Evolutionary conservation across 2,329 filamentous ascomycete genomes (phyloP).

Genomic region (Aspergillus quadricinctus): DNA sequence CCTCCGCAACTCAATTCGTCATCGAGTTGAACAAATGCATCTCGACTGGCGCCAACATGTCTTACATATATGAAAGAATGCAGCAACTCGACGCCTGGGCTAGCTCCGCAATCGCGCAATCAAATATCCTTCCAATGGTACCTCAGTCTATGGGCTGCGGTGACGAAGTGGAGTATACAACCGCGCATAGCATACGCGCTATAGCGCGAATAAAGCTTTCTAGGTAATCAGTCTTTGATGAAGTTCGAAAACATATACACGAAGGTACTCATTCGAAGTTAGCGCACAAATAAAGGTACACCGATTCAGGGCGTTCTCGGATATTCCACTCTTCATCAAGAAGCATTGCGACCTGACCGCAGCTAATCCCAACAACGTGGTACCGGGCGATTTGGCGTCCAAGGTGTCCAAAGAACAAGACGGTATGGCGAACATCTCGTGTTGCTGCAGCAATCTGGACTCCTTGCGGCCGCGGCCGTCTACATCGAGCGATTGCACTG

Average conservation of each 20-base stretch:
- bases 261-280: constrained; percentile 4
- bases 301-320: constrained; percentile 44
- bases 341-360: constrained; percentile 42
- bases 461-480: constrained; percentile 25
- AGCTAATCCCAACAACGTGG: constrained; percentile 18
- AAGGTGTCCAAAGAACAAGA: constrained; percentile 14
- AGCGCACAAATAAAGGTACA: constrained; percentile 45
- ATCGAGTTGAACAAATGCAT: constrained; percentile 39
- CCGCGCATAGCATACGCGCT: constrained; percentile 36
- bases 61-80: constrained; percentile 39
- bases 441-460: constrained; percentile 29
- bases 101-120: constrained; percentile 31
- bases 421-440: constrained; percentile 27
- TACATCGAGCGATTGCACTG: constrained; percentile 27
- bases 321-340: constrained; percentile 44
- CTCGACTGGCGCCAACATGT: constrained; percentile 31
- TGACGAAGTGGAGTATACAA: constrained; percentile 31
- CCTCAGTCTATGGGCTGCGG: constrained; percentile 20
- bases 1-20: constrained; percentile 40
- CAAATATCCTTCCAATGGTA: constrained; percentile 26
- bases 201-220: constrained; percentile 43
- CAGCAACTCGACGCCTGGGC: constrained; percentile 40
- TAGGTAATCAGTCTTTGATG: constrained; percentile 26
- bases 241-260: background rate
- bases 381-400: constrained; percentile 5